phyloP scores from a whole-genome alignment of 1,139 yeast genomes.

The Yamadazyma siamensis region DNA sequence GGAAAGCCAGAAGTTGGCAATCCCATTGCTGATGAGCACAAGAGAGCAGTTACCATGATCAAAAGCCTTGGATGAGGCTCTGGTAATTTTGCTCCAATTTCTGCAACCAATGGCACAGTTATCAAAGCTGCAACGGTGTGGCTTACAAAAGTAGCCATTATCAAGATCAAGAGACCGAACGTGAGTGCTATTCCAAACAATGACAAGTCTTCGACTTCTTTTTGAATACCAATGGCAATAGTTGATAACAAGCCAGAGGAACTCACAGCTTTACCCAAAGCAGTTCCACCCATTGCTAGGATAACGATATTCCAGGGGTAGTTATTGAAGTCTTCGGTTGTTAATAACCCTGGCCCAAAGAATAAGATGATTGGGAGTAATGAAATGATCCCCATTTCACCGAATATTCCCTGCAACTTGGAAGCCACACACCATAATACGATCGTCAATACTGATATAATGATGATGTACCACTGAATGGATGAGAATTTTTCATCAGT shows the following conservation, averaged over 20 bases:
- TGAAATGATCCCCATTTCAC: conserved; percentile 71
- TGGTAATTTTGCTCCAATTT: conserved; percentile 74
- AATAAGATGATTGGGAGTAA: conserved; percentile 62
- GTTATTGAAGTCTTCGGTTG: conserved; percentile 64
- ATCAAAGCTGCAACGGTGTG: conserved; percentile 96
- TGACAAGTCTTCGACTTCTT: conserved; percentile 52
- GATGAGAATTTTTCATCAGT: conserved; percentile 57
- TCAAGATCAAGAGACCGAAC: conserved; percentile 65
- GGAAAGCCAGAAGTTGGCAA: conserved; percentile 79
- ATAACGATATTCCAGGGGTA: conserved; percentile 78
- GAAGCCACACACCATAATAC: conserved; percentile 70
- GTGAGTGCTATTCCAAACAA: conserved; percentile 60
- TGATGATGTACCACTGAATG: conserved; percentile 62
- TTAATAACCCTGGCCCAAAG: conserved; percentile 66
- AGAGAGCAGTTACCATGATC: conserved; percentile 78
- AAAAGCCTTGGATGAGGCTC: conserved; percentile 69
- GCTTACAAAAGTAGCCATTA: conserved; percentile 89
- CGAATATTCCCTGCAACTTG: conserved; percentile 52
- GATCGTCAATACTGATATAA: conserved; percentile 53
- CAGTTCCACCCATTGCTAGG: conserved; percentile 77
- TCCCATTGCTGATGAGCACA: conserved; percentile 94
- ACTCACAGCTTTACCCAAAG: conserved; percentile 70
- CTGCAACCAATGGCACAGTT: conserved; percentile 81
- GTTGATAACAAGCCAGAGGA: conserved; percentile 66
- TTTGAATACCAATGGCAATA: conserved; percentile 57